Evolutionary conservation across 805 yeast genomes (phyloP).

Genomic region (Candida arabinofermentans): DNA sequence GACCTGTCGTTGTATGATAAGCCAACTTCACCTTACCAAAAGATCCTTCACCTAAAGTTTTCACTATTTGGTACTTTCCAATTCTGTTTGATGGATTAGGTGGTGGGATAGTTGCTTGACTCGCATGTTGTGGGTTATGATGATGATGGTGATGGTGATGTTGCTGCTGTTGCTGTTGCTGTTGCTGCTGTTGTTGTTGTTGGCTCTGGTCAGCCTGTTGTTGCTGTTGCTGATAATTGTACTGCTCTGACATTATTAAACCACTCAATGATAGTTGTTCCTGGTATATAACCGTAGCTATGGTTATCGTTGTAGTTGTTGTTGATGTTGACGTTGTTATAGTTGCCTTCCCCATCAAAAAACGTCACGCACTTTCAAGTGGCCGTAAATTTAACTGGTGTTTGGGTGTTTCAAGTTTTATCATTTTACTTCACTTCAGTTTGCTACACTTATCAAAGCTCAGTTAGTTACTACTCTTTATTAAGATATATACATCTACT

Average conservation of each 20-base stretch:
- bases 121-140: conserved; percentile 10
- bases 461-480: too few relatives aligned
- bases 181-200: conserved; percentile 7
- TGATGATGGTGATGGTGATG: conserved; percentile 21
- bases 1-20: conserved; percentile 85
- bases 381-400: too few relatives aligned
- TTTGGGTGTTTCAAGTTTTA: too few relatives aligned
- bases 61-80: conserved; percentile 90
- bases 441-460: too few relatives aligned
- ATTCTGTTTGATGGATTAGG: conserved; percentile 40
- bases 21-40: conserved; percentile 95
- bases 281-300: too few relatives aligned
- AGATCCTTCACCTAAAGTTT: conserved; percentile 93
- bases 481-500: background rate
- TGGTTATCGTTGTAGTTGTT: too few relatives aligned
- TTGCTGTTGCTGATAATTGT: conserved; percentile 7
- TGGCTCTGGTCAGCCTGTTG: background rate
- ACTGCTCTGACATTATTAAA: conserved; percentile 11
- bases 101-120: conserved; percentile 3
- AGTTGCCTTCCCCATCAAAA: too few relatives aligned
- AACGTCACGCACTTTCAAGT: too few relatives aligned
- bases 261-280: too few relatives aligned
- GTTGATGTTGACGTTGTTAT: too few relatives aligned
- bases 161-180: conserved; percentile 13
- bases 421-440: too few relatives aligned